These are phyloP conservation scores for Blastobotrys attinorum DNA, from an alignment of 805 yeast genomes.

Conservation along the genomic window DNA sequence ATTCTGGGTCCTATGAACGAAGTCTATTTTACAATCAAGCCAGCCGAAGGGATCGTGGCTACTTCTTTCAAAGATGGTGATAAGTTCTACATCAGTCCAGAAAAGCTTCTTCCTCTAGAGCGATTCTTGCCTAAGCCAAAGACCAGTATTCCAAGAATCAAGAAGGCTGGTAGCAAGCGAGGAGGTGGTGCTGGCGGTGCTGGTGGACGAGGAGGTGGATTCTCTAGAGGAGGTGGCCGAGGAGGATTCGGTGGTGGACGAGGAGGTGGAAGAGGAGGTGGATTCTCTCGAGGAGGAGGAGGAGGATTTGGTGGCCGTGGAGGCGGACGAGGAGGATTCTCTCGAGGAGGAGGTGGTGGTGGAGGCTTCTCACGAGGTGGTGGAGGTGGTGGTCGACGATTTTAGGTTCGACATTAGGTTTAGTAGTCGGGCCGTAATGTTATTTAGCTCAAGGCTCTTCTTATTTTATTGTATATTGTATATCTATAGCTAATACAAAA, in stretches of 20 bases:
- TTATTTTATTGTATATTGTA: neutral
- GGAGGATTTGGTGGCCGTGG: conserved; percentile 30
- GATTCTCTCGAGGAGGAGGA: conserved; percentile 26
- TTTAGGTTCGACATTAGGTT: too few species aligned
- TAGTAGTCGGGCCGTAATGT: too few species aligned
- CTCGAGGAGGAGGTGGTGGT: conserved; percentile 30
- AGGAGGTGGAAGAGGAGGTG: conserved; percentile 19
- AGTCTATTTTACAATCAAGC: conserved; percentile 95
- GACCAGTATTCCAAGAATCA: conserved; percentile 72
- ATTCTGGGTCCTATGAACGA: conserved; percentile 96
- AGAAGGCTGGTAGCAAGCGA: conserved; percentile 43
- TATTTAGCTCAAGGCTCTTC: too few species aligned
- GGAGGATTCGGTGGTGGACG: conserved; percentile 20
- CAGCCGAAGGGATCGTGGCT: conserved; percentile 94
- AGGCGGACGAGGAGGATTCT: conserved; percentile 39
- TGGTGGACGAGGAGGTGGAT: conserved; percentile 31
- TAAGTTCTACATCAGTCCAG: conserved; percentile 91
- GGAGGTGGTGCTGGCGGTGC: conserved; percentile 41
- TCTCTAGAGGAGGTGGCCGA: conserved; percentile 20
- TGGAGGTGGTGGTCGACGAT: conserved; percentile 20
- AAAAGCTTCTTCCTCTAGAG: conserved; percentile 89
- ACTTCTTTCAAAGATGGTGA: conserved; percentile 90
- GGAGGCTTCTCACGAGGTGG: conserved; percentile 21
- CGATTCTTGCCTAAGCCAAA: conserved; percentile 96
- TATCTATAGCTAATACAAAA: too few species aligned